These are phyloP conservation scores for Coelastrella sp. DNA, from an alignment of 139 green algal species.

Conservation along the genomic window DNA sequence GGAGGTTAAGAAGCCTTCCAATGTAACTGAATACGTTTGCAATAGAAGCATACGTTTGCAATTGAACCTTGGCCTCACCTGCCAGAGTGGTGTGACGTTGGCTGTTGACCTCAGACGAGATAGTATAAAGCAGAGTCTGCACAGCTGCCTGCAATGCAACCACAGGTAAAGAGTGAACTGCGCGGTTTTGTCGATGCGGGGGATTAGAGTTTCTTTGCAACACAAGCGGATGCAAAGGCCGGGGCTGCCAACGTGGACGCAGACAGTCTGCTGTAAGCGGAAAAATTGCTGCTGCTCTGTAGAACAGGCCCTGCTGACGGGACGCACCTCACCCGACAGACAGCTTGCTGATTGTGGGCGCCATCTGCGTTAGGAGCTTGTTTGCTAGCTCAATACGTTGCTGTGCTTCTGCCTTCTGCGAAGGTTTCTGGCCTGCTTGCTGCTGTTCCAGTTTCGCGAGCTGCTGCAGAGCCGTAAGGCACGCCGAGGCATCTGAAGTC, in stretches of 20 bases:
- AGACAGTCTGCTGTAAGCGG: not conserved
- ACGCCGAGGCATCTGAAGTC: not conserved
- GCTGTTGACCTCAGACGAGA: not conserved
- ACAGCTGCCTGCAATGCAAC: not conserved
- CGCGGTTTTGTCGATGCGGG: no score
- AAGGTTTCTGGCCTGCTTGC: not conserved
- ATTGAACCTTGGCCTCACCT: not conserved
- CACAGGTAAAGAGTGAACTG: not conserved
- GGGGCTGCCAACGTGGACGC: no score
- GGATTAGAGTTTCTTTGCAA: no score
- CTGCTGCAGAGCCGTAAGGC: constrained; percentile 13
- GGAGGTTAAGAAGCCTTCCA: no score
- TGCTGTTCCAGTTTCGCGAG: not conserved
- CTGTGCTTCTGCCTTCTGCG: not conserved
- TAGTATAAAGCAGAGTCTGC: not conserved
- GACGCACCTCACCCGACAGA: not conserved
- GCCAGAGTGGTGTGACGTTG: not conserved
- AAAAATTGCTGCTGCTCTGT: not conserved
- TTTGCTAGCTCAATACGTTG: not conserved
- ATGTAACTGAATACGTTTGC: no score
- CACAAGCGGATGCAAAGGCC: no score
- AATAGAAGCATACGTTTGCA: no score
- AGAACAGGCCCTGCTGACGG: not conserved
- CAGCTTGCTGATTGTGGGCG: not conserved
- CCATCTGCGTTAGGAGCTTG: not conserved